These are phyloP conservation scores for Xylaria sp. DNA, from an alignment of 2,329 filamentous ascomycete species.

Conservation along the genomic window DNA sequence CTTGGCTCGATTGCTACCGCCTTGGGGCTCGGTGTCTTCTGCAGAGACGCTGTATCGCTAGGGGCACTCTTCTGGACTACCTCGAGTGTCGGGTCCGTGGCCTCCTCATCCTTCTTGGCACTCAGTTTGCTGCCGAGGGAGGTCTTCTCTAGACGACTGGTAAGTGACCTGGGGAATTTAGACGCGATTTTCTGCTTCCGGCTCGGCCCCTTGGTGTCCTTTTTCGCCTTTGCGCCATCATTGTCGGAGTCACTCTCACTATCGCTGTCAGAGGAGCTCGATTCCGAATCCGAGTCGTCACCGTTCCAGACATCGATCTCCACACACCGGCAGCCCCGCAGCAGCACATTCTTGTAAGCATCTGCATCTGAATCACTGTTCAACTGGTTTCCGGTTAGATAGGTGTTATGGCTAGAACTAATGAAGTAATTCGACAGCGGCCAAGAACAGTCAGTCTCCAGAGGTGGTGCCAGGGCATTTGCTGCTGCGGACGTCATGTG, in stretches of 20 bases:
- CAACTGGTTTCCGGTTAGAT: slow-evolving; percentile 86
- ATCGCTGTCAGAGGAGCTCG: slow-evolving; percentile 56
- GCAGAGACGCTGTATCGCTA: slow-evolving; percentile 21
- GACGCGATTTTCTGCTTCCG: slow-evolving; percentile 70
- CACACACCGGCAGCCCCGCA: slow-evolving; percentile 86
- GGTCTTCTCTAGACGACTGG: slow-evolving; percentile 55
- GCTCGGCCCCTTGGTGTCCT: slow-evolving; percentile 66
- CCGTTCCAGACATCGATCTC: slow-evolving; percentile 98
- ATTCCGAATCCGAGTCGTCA: slow-evolving; percentile 72
- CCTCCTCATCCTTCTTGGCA: slow-evolving; percentile 15
- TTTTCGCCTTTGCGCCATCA: slow-evolving; percentile 57
- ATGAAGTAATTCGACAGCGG: slow-evolving; percentile 92
- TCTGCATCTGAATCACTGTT: slow-evolving; percentile 85
- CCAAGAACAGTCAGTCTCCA: slow-evolving; percentile 65
- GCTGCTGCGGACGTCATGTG: slow-evolving; percentile 61
- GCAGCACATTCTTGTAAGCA: slow-evolving; percentile 82
- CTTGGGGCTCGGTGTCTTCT: slow-evolving; percentile 36
- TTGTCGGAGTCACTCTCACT: slow-evolving; percentile 48
- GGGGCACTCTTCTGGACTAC: neutral
- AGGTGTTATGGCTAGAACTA: slow-evolving; percentile 94
- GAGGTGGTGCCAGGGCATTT: slow-evolving; percentile 49
- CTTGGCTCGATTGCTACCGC: slow-evolving; percentile 66
- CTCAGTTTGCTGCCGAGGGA: slow-evolving; percentile 51
- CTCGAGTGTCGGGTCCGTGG: neutral
- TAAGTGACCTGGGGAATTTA: slow-evolving; percentile 52